Evolutionary conservation across 2,329 filamentous ascomycete species (phyloP).

Genomic region (Exserohilum rostratum): DNA sequence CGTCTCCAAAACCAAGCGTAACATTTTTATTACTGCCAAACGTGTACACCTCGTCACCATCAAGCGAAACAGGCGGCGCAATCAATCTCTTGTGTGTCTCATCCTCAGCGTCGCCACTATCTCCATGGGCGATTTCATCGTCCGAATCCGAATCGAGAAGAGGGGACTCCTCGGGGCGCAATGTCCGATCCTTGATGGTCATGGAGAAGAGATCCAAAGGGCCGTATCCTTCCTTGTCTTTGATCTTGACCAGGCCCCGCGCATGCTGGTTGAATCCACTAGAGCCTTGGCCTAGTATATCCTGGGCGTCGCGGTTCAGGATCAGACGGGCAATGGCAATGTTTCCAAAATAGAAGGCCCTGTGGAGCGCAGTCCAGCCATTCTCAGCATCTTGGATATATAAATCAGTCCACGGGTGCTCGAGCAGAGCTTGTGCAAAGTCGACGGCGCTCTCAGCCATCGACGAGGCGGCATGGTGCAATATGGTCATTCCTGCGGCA

Average conservation of each 20-base stretch:
- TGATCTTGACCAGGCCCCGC: constrained; percentile 86
- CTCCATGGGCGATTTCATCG: constrained; percentile 53
- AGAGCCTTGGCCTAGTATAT: constrained; percentile 66
- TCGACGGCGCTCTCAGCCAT: constrained; percentile 69
- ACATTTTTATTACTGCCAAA: constrained; percentile 98
- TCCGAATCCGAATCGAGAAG: constrained; percentile 58
- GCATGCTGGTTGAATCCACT: constrained; percentile 65
- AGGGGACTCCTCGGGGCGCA: constrained; percentile 53
- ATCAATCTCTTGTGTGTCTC: constrained; percentile 34
- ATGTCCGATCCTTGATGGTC: constrained; percentile 79
- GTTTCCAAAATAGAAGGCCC: constrained; percentile 89
- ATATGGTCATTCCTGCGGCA: constrained; percentile 76
- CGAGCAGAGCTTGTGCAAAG: constrained; percentile 80
- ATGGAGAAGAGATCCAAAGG: constrained; percentile 92
- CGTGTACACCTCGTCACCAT: constrained; percentile 85
- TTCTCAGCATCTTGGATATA: constrained; percentile 88
- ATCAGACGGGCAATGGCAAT: constrained; percentile 83
- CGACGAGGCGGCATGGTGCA: constrained; percentile 84
- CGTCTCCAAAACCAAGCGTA: constrained; percentile 90
- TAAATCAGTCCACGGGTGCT: constrained; percentile 82
- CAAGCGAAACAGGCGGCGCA: constrained; percentile 48
- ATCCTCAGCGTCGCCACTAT: constrained; percentile 52
- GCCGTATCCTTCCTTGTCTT: constrained; percentile 92
- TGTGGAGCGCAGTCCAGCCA: constrained; percentile 93
- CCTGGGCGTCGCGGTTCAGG: constrained; percentile 75